Conservation (phyloP, 257 asterid species). For the Striga asiatica region DNA sequence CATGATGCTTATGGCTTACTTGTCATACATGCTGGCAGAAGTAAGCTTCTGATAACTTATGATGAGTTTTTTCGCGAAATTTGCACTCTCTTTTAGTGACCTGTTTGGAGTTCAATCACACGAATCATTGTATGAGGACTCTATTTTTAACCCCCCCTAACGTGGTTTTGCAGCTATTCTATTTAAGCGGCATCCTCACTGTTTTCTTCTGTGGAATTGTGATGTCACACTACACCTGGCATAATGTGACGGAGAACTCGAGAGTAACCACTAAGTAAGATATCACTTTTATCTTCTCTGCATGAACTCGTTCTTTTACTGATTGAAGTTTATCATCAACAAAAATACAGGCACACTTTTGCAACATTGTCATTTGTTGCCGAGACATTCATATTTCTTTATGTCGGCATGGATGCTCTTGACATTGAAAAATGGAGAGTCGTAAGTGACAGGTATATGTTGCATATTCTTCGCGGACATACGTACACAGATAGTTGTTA, state of each 20-base stretch:
- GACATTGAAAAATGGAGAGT: slow-evolving; percentile 60
- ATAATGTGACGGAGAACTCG: slow-evolving; percentile 65
- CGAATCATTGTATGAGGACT: neutral
- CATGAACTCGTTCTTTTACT: slow-evolving; percentile 5
- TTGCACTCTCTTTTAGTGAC: neutral
- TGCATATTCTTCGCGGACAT: neutral
- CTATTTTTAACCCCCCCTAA: slow-evolving; percentile 12
- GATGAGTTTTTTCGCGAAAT: neutral
- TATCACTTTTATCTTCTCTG: slow-evolving; percentile 1
- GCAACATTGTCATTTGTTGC: slow-evolving; percentile 62
- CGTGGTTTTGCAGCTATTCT: slow-evolving; percentile 35
- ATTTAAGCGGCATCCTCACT: slow-evolving; percentile 59
- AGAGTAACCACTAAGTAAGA: slow-evolving; percentile 57
- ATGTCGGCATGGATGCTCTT: slow-evolving; percentile 69
- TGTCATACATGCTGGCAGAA: slow-evolving; percentile 61
- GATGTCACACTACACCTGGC: slow-evolving; percentile 77
- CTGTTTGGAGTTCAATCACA: neutral
- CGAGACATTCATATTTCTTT: slow-evolving; percentile 50
- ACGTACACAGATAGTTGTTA: neutral
- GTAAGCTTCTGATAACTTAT: slow-evolving; percentile 25
- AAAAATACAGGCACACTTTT: slow-evolving; percentile 46
- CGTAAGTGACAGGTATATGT: slow-evolving; percentile 36
- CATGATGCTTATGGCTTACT: slow-evolving; percentile 72
- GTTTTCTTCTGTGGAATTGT: slow-evolving; percentile 72
- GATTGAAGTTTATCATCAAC: slow-evolving; percentile 11